phyloP scores from a whole-genome alignment of 2,329 filamentous ascomycete genomes.

The Metarhizium guizhouense region DNA sequence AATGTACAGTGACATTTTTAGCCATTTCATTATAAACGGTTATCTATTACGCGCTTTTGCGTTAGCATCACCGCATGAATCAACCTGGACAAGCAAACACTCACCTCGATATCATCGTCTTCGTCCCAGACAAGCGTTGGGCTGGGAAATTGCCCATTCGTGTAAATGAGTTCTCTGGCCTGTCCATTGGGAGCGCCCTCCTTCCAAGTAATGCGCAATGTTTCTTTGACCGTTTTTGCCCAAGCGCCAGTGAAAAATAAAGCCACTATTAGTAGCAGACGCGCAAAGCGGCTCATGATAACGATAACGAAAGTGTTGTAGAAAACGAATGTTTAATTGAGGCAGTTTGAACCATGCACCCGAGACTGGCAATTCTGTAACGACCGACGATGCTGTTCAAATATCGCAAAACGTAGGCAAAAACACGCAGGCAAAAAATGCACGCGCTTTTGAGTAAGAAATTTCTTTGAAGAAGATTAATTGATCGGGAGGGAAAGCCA shows the following conservation, averaged over 20 bases:
- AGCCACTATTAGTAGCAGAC: not conserved
- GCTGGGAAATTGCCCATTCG: not conserved
- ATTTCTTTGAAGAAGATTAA: too few species aligned
- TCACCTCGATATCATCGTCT: not conserved
- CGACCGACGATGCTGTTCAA: too few species aligned
- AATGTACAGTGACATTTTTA: not conserved
- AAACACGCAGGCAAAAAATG: too few species aligned
- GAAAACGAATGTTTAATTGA: not conserved
- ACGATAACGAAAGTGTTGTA: not conserved
- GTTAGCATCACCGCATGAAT: not conserved
- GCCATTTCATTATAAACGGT: not conserved
- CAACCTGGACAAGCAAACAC: not conserved
- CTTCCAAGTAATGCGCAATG: not conserved
- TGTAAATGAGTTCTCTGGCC: not conserved
- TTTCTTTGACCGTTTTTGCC: not conserved
- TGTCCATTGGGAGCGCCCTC: not conserved
- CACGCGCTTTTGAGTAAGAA: too few species aligned
- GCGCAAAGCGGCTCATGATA: not conserved
- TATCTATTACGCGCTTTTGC: not conserved
- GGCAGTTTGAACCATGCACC: not conserved
- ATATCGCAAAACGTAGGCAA: too few species aligned
- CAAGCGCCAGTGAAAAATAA: not conserved
- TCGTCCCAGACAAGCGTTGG: not conserved
- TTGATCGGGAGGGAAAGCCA: too few species aligned
- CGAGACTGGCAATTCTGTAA: not conserved